Conservation (phyloP, 2,329 filamentous ascomycete genomes). For the Lasiodiplodia sp. region DNA sequence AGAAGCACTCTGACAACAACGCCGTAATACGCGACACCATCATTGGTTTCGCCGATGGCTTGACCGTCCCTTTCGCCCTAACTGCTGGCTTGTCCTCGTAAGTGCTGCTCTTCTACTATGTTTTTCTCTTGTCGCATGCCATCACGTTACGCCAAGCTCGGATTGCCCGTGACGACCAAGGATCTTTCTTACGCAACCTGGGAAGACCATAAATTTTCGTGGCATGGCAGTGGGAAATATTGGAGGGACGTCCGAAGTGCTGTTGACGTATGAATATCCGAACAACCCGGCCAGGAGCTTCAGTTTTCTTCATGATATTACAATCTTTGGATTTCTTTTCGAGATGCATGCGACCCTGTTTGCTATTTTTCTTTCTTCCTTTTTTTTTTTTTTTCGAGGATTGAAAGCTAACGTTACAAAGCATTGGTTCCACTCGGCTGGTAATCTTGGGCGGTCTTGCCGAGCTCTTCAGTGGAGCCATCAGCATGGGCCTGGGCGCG, state of each 20-base stretch:
- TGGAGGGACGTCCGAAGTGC: background rate
- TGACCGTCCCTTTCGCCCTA: constrained; percentile 81
- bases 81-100: constrained; percentile 72
- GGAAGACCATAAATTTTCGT: no score
- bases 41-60: constrained; percentile 78
- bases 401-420: background rate
- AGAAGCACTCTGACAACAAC: constrained; percentile 41
- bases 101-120: background rate
- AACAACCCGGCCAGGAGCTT: background rate
- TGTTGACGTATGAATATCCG: background rate
- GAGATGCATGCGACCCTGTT: background rate
- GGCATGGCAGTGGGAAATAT: background rate
- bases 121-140: background rate
- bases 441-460: constrained; percentile 70
- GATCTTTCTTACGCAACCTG: no score
- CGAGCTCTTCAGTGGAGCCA: constrained; percentile 77
- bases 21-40: constrained; percentile 69
- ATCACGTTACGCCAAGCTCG: background rate
- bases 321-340: no score
- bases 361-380: background rate
- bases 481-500: constrained; percentile 79
- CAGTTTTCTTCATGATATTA: no score
- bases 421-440: constrained; percentile 38
- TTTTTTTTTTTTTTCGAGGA: background rate
- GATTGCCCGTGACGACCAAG: background rate